Evolutionary conservation across 768 basidiomycete genomes (phyloP), one percentile per base, ranked within the genome.

Genomic region (Mycena metata): DNA sequence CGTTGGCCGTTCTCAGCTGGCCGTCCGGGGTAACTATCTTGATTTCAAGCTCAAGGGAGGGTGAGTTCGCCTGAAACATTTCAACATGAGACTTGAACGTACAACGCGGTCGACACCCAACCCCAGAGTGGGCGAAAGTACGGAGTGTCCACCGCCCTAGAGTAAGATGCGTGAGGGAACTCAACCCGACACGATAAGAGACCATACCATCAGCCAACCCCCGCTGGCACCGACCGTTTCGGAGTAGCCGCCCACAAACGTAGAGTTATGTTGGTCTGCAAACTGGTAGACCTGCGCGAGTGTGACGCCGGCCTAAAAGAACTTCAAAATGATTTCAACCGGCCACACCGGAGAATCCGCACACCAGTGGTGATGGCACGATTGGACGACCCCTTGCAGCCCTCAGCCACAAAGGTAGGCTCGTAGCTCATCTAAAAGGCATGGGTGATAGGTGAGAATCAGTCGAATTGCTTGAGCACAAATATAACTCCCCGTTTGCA

Each of bases 11-110:
- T 21, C 77, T 76, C 66, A 76, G 64, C 30, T 73, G 54, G 11
- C 82, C 83, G 58, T 80, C 78, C 1, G 83, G 80, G 2, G 80
- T 81, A 13, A 83, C 79, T 15, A 83, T 70, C 50, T 77, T 77
- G 66, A 81, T 75, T 52, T 83, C 69, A 1, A 81, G 74, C 74
- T 75, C n/a, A 26, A 36, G 33, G 10, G 2, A 11, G 4, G 10
- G 42, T 52, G 12, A 30, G 15, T 33, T 23, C 13, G 41, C 30
- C 30, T 30, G 47, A 15, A 21, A 16, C 17, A 15, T n/a, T 23
- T 52, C n/a, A 21, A 26, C 5, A 26, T 26, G 3, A 17, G 23
- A 33, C 10, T 10, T 11, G 19, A 1, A 61, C 75, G 45, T 49
- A 76, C 75, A 33, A 73, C 74, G 19, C 74, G 58, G 62, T 76